Conservation (phyloP, 202 grass and related monocot species). For the Alloteropsis angusta region DNA sequence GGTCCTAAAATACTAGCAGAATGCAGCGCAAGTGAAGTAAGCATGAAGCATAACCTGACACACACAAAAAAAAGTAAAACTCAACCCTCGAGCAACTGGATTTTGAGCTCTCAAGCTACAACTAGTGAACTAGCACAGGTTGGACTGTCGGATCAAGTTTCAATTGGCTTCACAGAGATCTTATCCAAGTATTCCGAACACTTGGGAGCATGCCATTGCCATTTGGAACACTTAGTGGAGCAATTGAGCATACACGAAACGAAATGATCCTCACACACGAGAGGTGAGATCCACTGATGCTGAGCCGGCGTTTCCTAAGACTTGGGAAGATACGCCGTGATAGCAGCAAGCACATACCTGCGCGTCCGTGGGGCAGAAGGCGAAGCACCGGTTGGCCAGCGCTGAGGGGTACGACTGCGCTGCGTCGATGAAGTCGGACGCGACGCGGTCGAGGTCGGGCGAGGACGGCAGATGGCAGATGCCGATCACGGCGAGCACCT, state of each 20-base stretch:
- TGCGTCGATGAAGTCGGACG: conserved; percentile 51
- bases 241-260: neutral
- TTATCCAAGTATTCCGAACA: conserved; percentile 7
- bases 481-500: conserved; percentile 86
- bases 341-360: conserved; percentile 40
- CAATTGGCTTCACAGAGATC: conserved; percentile 18
- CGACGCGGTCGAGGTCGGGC: conserved; percentile 52
- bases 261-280: neutral
- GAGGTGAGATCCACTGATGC: neutral
- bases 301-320: conserved; percentile 12
- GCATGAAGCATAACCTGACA: neutral
- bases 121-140: neutral
- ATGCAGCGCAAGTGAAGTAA: neutral
- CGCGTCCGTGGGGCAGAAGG: conserved; percentile 77
- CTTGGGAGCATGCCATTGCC: neutral
- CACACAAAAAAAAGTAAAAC: neutral
- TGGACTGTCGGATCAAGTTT: neutral
- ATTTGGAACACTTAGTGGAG: neutral
- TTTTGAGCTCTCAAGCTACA: neutral
- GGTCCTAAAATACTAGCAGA: neutral
- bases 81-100: neutral
- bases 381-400: conserved; percentile 78
- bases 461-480: conserved; percentile 81
- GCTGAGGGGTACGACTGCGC: conserved; percentile 52
- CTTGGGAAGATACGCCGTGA: neutral